Conservation (phyloP, 129 eudicot genomes). For the Flaveria linearis region DNA sequence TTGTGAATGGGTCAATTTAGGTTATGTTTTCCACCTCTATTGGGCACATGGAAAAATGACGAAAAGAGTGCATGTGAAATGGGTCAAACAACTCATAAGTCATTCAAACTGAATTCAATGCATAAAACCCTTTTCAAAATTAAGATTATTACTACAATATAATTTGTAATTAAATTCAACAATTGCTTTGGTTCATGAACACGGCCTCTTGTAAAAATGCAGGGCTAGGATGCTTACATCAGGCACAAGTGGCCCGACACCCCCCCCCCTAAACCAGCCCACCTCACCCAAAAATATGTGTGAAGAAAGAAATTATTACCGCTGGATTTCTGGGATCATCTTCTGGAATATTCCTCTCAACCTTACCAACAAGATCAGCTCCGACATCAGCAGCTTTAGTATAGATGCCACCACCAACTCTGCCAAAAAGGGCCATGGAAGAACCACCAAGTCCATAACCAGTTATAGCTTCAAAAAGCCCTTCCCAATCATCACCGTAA, state of each 20-base stretch:
- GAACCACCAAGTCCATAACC: conserved; percentile 95
- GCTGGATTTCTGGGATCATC: conserved; percentile 95
- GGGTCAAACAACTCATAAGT: neutral
- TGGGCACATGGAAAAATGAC: neutral
- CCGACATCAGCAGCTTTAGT: conserved; percentile 93
- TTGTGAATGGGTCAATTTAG: neutral
- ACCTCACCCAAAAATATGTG: no score
- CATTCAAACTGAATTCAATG: neutral
- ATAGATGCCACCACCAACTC: conserved; percentile 88
- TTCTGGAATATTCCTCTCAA: conserved; percentile 79
- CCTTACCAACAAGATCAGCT: conserved; percentile 86
- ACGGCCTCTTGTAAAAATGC: no score
- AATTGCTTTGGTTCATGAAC: neutral
- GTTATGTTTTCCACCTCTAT: neutral
- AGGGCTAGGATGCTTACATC: no score
- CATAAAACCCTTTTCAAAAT: neutral
- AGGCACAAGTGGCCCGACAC: no score
- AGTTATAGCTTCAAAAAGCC: conserved; percentile 83
- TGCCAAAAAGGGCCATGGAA: conserved; percentile 85
- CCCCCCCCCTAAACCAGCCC: no score
- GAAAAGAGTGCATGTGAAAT: neutral
- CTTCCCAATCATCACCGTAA: conserved; percentile 94
- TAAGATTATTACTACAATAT: neutral
- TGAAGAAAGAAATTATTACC: conserved; percentile 31
- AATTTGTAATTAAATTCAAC: neutral